Conservation (phyloP, 2,329 filamentous ascomycete species). For the Fusarium chlamydosporum region DNA sequence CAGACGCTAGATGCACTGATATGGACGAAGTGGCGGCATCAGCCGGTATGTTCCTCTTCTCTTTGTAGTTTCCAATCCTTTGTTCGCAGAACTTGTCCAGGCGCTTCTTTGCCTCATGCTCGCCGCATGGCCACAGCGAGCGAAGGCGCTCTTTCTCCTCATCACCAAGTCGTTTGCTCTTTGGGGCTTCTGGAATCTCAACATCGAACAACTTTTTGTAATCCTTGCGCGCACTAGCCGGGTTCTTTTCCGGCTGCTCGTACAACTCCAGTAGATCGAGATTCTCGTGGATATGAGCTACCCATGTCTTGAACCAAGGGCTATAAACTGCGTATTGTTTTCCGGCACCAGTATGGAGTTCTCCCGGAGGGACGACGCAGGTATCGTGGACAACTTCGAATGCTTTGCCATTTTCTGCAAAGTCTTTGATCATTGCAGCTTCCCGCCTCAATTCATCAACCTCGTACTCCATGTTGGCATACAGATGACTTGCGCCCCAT, state of each 20-base stretch:
- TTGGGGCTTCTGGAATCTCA: constrained; percentile 72
- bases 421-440: constrained; percentile 71
- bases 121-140: constrained; percentile 79
- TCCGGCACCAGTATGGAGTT: constrained; percentile 74
- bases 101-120: constrained; percentile 76
- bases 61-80: constrained; percentile 72
- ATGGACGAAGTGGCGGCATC: constrained; percentile 75
- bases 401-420: constrained; percentile 73
- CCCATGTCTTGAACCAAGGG: constrained; percentile 85
- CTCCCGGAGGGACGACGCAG: constrained; percentile 83
- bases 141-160: constrained; percentile 72
- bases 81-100: constrained; percentile 77
- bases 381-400: constrained; percentile 85
- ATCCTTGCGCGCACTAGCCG: constrained; percentile 54
- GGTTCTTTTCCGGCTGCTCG: constrained; percentile 61
- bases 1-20: constrained; percentile 78
- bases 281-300: constrained; percentile 78
- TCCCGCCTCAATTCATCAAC: constrained; percentile 90
- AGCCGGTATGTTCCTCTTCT: constrained; percentile 75
- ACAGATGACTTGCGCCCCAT: constrained; percentile 83
- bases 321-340: constrained; percentile 88
- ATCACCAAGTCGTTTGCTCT: constrained; percentile 71
- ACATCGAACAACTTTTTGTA: constrained; percentile 72
- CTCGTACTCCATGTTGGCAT: constrained; percentile 90
- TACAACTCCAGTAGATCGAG: constrained; percentile 74